Base-by-base conservation (phyloP, 495 filamentous ascomycete species). In the Neurospora sp. region DNA sequence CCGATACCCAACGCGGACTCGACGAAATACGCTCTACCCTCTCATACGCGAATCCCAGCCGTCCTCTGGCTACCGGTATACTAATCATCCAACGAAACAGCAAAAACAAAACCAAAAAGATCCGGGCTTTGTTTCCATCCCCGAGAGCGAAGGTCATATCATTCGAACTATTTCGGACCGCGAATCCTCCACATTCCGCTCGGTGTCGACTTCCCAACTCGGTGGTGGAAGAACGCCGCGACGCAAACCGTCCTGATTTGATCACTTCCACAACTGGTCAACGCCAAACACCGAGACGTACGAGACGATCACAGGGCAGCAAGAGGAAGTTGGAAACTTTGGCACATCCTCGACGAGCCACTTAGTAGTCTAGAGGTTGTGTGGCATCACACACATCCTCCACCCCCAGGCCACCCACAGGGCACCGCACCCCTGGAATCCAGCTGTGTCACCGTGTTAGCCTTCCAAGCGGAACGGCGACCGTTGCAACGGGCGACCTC, bases 381-480 rank as follows among this genome's bases (percentile, higher is more conserved):
- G 53, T 65, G 14, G 53, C 53, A 35, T 65, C 53, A 18, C 53
- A 27, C 53, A 65, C 53, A 65, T 65, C 27, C 27, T 35, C 53
- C 53, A 31, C 22, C 22, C 20, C 4, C 48, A 59, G 9, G 48
- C 20, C 20, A 27, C 10, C 10, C 20, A 35, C 53, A 35, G 53
- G 53, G 27, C 53, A 37, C 53, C 53, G 53, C 53, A 65, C 53
- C 53, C 53, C 53, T 65, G 53, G 14, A 65, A 65, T 16, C 14
- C 53, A 35, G 53, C 27, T 35, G 53, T 65, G 53, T 65, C 27
- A 65, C 53, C 53, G 53, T 65, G 53, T 18, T 35, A 44, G 44
- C 72, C 72, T 71, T 74, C 70, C 72, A 68, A 70, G 68, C 71
- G 40, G 41, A 69, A 68, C 39, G 59, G 44, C 68, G 45, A 38